Conservation (phyloP, 2,329 filamentous ascomycete genomes). For the Elsinoe necatrix region DNA sequence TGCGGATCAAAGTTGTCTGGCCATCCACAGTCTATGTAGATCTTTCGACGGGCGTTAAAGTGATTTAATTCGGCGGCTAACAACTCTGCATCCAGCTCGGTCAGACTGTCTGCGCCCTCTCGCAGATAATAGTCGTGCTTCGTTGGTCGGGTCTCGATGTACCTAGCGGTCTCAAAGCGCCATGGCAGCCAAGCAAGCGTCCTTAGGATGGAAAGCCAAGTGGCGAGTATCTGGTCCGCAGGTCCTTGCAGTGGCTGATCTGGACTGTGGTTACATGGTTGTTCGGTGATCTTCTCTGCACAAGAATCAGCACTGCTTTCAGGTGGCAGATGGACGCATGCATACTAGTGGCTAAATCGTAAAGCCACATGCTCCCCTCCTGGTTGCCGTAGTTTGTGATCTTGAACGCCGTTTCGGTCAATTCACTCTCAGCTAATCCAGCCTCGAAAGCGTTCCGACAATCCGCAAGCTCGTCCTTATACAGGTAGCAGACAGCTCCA, state of each 20-base stretch:
- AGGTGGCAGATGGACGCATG: neutral
- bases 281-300: conserved; percentile 4
- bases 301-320: conserved; percentile 5
- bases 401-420: neutral
- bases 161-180: conserved; percentile 5
- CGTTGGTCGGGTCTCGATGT: conserved; percentile 1
- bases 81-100: conserved; percentile 5
- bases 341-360: conserved; percentile 7
- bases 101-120: conserved; percentile 8
- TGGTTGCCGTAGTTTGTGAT: conserved; percentile 7
- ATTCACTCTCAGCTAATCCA: conserved; percentile 3
- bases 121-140: conserved; percentile 3
- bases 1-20: neutral
- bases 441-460: conserved; percentile 4
- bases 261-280: conserved; percentile 2
- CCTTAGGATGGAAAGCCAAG: conserved; percentile 6
- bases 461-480: conserved; percentile 4
- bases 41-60: conserved; percentile 1
- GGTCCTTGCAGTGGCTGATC: conserved; percentile 5
- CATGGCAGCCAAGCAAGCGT: conserved; percentile 5
- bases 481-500: conserved; percentile 3
- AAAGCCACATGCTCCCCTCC: conserved; percentile 9
- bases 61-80: conserved; percentile 1
- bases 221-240: conserved; percentile 6
- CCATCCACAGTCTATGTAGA: conserved; percentile 4